Conservation (phyloP, 768 basidiomycete genomes). For the Auricularia auricula-judae region DNA sequence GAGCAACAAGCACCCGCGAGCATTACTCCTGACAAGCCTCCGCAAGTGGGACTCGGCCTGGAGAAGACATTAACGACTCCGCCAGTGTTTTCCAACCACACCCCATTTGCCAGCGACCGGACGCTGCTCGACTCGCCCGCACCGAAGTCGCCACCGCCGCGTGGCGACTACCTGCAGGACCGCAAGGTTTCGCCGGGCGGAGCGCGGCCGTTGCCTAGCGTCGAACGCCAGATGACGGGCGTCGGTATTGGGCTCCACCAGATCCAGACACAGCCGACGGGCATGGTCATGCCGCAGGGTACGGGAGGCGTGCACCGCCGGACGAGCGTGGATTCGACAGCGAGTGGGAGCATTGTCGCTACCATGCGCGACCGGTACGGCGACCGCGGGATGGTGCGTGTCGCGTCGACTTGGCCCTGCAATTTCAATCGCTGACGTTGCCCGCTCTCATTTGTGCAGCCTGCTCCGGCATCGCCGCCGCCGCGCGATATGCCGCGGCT, state of each 20-base stretch:
- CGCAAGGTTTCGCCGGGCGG: neutral
- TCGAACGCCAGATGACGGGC: neutral
- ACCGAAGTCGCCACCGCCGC: neutral
- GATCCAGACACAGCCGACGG: neutral
- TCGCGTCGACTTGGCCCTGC: too few species aligned
- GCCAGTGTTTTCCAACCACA: neutral
- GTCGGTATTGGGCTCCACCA: neutral
- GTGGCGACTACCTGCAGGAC: neutral
- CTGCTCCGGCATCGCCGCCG: conserved; percentile 40
- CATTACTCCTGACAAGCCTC: too few species aligned
- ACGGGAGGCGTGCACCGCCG: neutral
- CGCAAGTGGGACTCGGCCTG: too few species aligned
- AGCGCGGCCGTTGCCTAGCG: neutral
- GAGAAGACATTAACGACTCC: neutral
- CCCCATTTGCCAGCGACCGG: neutral
- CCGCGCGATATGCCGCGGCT: conserved; percentile 54
- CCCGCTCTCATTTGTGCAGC: conserved; percentile 19
- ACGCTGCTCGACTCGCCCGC: neutral
- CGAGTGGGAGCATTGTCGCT: conserved; percentile 51
- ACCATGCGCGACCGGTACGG: conserved; percentile 58
- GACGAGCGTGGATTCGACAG: conserved; percentile 38
- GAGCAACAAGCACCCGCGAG: too few species aligned
- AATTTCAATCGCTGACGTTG: neutral
- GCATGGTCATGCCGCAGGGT: neutral
- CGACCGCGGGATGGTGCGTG: conserved; percentile 28